Evolutionary conservation across 805 yeast genomes (phyloP).

Genomic region (Kurtzmaniella fragi): DNA sequence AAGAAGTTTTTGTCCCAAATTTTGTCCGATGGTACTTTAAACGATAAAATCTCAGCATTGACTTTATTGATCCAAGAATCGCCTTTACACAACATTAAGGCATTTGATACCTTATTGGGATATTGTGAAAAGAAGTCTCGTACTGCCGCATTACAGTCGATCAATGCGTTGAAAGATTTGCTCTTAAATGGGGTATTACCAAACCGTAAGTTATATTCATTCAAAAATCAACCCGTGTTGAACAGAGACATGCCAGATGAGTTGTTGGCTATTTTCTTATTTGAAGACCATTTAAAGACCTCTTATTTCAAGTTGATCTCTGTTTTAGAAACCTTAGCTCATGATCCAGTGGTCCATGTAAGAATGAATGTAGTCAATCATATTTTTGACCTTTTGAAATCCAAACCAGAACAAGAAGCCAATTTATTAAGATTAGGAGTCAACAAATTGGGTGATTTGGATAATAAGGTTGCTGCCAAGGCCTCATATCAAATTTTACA

Average conservation of each 20-base stretch:
- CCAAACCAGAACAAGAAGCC: constrained; percentile 96
- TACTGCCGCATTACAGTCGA: constrained; percentile 86
- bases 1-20: constrained; percentile 85
- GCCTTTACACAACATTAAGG: constrained; percentile 82
- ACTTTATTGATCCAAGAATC: constrained; percentile 93
- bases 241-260: constrained; percentile 33
- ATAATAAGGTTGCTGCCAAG: constrained; percentile 84
- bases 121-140: constrained; percentile 89
- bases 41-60: constrained; percentile 91
- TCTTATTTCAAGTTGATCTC: constrained; percentile 72
- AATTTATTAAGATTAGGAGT: constrained; percentile 84
- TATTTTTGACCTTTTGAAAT: constrained; percentile 71
- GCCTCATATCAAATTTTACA: constrained; percentile 77
- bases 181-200: constrained; percentile 80
- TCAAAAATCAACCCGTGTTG: constrained; percentile 64
- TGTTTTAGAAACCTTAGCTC: constrained; percentile 73
- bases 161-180: constrained; percentile 86
- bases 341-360: constrained; percentile 87
- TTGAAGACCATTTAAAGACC: constrained; percentile 84
- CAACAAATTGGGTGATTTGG: constrained; percentile 90
- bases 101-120: constrained; percentile 69
- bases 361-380: constrained; percentile 72
- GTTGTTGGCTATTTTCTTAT: constrained; percentile 70
- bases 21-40: constrained; percentile 85
- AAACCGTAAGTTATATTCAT: constrained; percentile 73